Percentiles rank a stretch among this genome's conserved stretches.
phyloP scores from a whole-genome alignment of 2,329 filamentous ascomycete species.

The Pseudogymnoascus sp. region DNA sequence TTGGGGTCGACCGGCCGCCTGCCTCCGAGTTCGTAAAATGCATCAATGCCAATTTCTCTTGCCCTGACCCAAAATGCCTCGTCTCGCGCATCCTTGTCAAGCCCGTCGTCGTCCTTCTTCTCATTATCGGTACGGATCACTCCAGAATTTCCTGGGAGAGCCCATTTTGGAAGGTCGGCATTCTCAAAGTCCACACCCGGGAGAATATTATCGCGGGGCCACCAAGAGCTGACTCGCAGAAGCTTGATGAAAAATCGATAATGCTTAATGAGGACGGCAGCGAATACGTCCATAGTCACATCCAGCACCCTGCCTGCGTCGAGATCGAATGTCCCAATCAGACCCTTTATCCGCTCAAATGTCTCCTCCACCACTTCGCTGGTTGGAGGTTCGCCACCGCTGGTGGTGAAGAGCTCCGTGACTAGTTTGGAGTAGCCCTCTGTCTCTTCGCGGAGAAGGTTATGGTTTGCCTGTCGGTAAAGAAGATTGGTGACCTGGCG shows the following conservation, averaged over 20 bases:
- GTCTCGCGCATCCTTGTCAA: conserved; percentile 58
- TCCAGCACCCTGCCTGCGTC: conserved; percentile 93
- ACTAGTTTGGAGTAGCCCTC: conserved; percentile 96
- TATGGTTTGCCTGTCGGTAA: conserved; percentile 95
- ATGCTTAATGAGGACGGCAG: conserved; percentile 85
- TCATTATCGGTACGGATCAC: conserved; percentile 62
- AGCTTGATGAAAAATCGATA: conserved; percentile 93
- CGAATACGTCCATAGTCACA: conserved; percentile 90
- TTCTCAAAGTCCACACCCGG: conserved; percentile 36
- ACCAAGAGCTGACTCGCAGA: conserved; percentile 88
- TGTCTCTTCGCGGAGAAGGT: conserved; percentile 85
- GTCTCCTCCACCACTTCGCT: conserved; percentile 72
- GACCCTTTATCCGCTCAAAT: conserved; percentile 83
- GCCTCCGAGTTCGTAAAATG: conserved; percentile 83
- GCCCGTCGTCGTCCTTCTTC: conserved; percentile 48
- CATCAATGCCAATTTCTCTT: conserved; percentile 65
- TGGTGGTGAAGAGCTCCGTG: conserved; percentile 89
- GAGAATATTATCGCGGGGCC: conserved; percentile 60
- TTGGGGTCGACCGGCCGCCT: conserved; percentile 55
- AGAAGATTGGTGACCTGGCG: conserved; percentile 86
- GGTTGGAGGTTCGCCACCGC: conserved; percentile 64
- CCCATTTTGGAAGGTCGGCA: conserved; percentile 75
- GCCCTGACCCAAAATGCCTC: conserved; percentile 71
- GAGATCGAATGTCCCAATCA: conserved; percentile 94
- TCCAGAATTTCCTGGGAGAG: conserved; percentile 58